Conservation (phyloP, 1,284 basidiomycete species). For the Rugosomyces carneus region DNA sequence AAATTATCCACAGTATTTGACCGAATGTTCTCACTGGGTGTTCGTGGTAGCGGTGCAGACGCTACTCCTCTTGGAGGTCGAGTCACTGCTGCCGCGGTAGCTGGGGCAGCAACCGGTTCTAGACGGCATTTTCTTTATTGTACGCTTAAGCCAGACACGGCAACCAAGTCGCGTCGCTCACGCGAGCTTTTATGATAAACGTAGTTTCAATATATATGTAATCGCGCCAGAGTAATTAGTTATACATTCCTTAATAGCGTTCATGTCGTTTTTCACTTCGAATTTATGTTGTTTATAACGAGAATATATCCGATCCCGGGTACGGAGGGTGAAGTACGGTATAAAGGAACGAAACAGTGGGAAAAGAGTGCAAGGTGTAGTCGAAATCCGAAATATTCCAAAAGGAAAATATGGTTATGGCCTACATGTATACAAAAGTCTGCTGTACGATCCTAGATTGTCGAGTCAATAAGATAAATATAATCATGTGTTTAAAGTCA, state of each 20-base stretch:
- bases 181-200: slow-evolving; percentile 13
- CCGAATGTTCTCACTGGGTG: slow-evolving; percentile 83
- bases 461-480: slow-evolving; percentile 14
- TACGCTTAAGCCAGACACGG: slow-evolving; percentile 51
- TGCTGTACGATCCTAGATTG: not conserved
- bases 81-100: slow-evolving; percentile 56
- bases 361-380: not conserved
- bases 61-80: slow-evolving; percentile 54
- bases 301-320: slow-evolving; percentile 20
- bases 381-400: not conserved
- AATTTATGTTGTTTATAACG: slow-evolving; percentile 10
- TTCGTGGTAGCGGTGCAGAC: slow-evolving; percentile 65
- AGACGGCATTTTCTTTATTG: slow-evolving; percentile 79
- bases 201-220: not conserved
- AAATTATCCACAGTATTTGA: slow-evolving; percentile 64
- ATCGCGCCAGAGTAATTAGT: no score
- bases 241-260: no score
- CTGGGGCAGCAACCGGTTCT: slow-evolving; percentile 55
- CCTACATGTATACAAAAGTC: not conserved
- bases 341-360: slow-evolving; percentile 4
- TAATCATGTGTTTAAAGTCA: slow-evolving; percentile 12
- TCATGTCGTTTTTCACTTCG: no score
- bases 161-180: slow-evolving; percentile 33
- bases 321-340: slow-evolving; percentile 13
- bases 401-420: not conserved